phyloP scores from a whole-genome alignment of 2,329 filamentous ascomycete species.

The Trichoderma lentiforme region DNA sequence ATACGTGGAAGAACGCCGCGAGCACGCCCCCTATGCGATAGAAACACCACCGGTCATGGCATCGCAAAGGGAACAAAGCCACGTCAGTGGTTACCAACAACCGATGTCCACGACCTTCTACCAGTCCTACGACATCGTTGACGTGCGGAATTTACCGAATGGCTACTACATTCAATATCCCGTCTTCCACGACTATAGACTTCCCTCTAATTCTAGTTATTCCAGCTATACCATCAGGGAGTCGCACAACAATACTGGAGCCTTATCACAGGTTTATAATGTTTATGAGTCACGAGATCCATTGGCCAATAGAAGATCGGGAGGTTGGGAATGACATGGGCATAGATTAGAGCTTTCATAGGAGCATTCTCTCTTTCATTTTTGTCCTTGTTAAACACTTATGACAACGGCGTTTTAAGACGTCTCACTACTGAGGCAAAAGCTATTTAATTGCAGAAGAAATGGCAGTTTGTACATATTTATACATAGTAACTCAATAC shows the following conservation, averaged over 20 bases:
- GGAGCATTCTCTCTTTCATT: neutral
- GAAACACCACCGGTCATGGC: neutral
- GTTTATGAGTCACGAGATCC: constrained; percentile 46
- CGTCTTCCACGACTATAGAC: constrained; percentile 26
- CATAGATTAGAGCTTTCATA: neutral
- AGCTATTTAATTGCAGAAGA: neutral
- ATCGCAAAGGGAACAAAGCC: neutral
- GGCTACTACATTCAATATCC: constrained; percentile 47
- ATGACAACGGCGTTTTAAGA: neutral
- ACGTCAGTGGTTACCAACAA: neutral
- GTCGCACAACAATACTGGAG: neutral
- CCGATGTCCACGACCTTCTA: neutral
- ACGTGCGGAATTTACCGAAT: constrained; percentile 43
- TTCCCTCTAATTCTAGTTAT: constrained; percentile 27
- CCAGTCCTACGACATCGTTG: constrained; percentile 36
- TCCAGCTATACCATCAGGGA: constrained; percentile 18
- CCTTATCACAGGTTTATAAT: constrained; percentile 28
- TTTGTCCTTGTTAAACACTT: neutral
- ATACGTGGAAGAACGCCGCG: neutral
- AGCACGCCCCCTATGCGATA: neutral
- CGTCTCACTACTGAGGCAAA: neutral
- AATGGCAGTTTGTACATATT: neutral
- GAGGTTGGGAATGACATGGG: neutral
- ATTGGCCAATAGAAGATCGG: constrained; percentile 24
- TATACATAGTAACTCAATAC: neutral